Conservation (phyloP, 164 flowering plant species). For the Liriodendron chinense region DNA sequence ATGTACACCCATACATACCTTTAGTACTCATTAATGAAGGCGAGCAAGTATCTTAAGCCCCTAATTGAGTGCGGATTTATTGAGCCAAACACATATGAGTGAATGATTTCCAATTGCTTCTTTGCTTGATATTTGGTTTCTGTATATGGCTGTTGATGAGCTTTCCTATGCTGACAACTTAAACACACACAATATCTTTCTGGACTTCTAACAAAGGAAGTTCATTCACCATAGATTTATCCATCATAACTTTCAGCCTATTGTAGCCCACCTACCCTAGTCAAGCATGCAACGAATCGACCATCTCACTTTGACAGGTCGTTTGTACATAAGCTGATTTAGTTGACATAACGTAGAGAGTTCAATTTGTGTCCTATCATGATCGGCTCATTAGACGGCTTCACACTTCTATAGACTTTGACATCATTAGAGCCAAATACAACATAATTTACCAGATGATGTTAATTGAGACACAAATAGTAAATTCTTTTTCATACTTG, state of each 20-base stretch:
- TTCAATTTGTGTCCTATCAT: neutral
- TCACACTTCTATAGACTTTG: neutral
- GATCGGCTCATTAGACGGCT: neutral
- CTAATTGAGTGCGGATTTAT: neutral
- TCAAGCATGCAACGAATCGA: neutral
- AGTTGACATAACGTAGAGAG: neutral
- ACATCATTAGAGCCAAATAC: neutral
- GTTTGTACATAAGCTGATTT: neutral
- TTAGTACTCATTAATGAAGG: conserved; percentile 14
- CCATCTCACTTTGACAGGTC: neutral
- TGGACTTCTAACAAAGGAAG: conserved; percentile 4
- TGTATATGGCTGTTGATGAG: conserved; percentile 5
- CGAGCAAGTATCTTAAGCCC: neutral
- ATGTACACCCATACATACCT: conserved; percentile 20
- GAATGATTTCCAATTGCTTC: neutral
- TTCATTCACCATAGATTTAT: neutral
- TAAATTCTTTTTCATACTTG: neutral
- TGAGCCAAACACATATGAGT: conserved; percentile 3
- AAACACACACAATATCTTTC: neutral
- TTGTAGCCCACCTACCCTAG: neutral
- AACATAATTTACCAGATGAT: neutral
- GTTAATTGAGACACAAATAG: neutral
- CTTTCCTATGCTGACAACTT: neutral
- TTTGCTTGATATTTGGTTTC: neutral
- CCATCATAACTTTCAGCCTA: neutral